Evolutionary conservation across 495 filamentous ascomycete genomes (phyloP), one percentile per base, ranked within the genome.

Genomic region (Penicillium pulvis): DNA sequence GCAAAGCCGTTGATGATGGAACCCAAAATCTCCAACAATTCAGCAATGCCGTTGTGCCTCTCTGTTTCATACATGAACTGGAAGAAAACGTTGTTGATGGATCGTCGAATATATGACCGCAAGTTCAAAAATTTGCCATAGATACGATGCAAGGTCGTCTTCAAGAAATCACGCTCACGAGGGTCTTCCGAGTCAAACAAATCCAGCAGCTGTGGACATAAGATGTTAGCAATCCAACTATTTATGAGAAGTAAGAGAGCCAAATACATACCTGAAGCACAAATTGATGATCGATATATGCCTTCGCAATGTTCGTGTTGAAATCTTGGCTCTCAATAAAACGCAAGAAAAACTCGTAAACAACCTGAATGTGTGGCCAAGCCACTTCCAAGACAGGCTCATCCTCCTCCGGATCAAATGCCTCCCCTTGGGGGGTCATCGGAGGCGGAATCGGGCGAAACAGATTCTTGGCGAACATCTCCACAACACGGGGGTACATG

Each of bases 1-100:
- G 94, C 94, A 74, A 99, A 99, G 11, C 94, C 94, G 67, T 99
- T 99, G 84, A 99, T 99, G 61, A 99, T 99, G 53, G 94, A 98
- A 41, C 94, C 94, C 26, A 99, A 78, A 63, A 99, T 99, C 67
- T 99, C 94, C 45, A 99, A 79, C 45, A 99, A 80, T 71, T 99
- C 94, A 5, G 94, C 94, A 59, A 99, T 96, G 16, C 94, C 94
- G 69, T 99, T 99, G 78, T 98, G 98, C 51, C 94, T 84, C 73
- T 99, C 94, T 0, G 94, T 99, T 76, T 99, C 94, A 68, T 99
- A 99, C 57, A 89, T 90, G 74, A 99, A 99, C 70, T 99, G 94
- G 83, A 99, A 99, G 81, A 99, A 99, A 65, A 99, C 94, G 69
- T 99, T 98, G 81, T 99, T 98, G 79, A 99, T 99, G 41, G 95